phyloP scores from a whole-genome alignment of 163 green algal genomes.

The Smithsoniella earleae region DNA sequence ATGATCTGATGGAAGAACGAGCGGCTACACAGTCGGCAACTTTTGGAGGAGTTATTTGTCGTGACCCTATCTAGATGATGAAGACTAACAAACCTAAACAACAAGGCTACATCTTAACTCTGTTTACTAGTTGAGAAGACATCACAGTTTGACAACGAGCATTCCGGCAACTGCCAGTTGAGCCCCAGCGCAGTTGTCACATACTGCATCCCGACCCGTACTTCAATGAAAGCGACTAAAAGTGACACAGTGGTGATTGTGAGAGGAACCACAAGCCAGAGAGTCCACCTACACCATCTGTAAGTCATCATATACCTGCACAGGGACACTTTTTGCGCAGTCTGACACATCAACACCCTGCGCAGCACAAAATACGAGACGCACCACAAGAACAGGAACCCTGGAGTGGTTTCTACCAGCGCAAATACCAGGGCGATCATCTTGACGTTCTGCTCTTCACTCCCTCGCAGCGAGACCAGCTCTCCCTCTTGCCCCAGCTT shows the following conservation, averaged over 20 bases:
- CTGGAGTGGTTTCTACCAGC: slow-evolving; percentile 5
- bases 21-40: no score
- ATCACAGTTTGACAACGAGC: neutral
- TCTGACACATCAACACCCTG: neutral
- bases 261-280: slow-evolving; percentile 17
- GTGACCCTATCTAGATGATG: no score
- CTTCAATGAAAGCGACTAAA: slow-evolving; percentile 22
- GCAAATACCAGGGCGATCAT: slow-evolving; percentile 26
- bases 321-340: neutral
- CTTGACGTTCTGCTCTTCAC: slow-evolving; percentile 27
- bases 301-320: slow-evolving; percentile 29
- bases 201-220: slow-evolving; percentile 1
- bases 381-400: slow-evolving; percentile 27
- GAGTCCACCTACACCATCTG: slow-evolving; percentile 20
- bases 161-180: slow-evolving; percentile 30
- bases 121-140: slow-evolving; percentile 9
- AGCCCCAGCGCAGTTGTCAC: slow-evolving; percentile 11
- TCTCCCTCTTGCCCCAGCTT: neutral
- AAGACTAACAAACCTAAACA: no score
- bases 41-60: no score
- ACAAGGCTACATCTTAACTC: no score
- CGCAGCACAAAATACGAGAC: neutral
- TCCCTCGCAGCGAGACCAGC: slow-evolving; percentile 20
- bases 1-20: no score
- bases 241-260: neutral